Evolutionary conservation across 2,329 filamentous ascomycete genomes (phyloP).

Genomic region (Akanthomyces uredinophilus): DNA sequence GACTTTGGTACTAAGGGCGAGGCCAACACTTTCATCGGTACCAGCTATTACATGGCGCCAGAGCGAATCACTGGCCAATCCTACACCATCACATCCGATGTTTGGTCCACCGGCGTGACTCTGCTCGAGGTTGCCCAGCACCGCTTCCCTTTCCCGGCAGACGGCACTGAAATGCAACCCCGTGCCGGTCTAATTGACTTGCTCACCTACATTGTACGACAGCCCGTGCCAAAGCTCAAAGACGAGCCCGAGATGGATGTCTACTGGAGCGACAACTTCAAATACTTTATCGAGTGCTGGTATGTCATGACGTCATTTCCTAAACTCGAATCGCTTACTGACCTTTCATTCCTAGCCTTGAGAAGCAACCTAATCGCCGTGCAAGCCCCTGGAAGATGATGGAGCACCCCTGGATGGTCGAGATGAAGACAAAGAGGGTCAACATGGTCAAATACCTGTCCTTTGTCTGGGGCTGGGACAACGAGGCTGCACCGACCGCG

Average conservation of each 20-base stretch:
- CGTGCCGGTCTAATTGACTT: conserved; percentile 90
- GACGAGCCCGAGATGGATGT: conserved; percentile 88
- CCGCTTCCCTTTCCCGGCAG: conserved; percentile 94
- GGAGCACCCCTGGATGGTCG: conserved; percentile 97
- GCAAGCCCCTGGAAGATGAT: conserved; percentile 98
- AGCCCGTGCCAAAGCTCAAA: conserved; percentile 91
- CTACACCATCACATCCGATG: conserved; percentile 97
- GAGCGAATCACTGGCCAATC: conserved; percentile 96
- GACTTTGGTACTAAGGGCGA: conserved; percentile 98
- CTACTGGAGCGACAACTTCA: conserved; percentile 94
- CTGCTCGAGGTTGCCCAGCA: conserved; percentile 99
- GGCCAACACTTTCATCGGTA: conserved; percentile 98
- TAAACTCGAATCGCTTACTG: conserved; percentile 16
- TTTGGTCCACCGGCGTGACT: conserved; percentile 96
- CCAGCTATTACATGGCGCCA: conserved; percentile 98
- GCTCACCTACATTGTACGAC: conserved; percentile 93
- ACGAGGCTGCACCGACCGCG: conserved; percentile 28
- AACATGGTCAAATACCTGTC: conserved; percentile 94
- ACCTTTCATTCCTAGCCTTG: conserved; percentile 57
- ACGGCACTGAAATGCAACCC: conserved; percentile 92
- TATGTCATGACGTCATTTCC: conserved; percentile 46
- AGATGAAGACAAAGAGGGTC: conserved; percentile 93
- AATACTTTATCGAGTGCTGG: conserved; percentile 99
- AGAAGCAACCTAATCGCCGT: conserved; percentile 82
- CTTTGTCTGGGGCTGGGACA: conserved; percentile 96